phyloP scores from a whole-genome alignment of 1,139 yeast genomes.

The Protomyces macrosporus region DNA sequence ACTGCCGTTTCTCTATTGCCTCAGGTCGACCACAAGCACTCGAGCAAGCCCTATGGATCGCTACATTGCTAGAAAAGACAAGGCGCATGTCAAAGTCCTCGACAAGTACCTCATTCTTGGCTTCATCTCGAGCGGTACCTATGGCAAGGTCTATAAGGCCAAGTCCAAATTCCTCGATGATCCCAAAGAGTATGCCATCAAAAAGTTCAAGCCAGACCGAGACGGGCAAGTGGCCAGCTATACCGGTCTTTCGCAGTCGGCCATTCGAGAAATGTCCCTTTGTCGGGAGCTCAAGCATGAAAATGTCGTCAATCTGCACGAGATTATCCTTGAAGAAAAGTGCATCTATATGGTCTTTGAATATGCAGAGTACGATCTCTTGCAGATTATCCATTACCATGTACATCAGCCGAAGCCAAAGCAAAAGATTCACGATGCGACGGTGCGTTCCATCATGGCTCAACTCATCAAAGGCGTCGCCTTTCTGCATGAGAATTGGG shows the following conservation, averaged over 20 bases:
- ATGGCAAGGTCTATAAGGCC: slow-evolving; percentile 95
- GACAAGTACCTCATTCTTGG: slow-evolving; percentile 84
- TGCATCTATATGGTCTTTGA: slow-evolving; percentile 92
- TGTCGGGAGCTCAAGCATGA: slow-evolving; percentile 80
- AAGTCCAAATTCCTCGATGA: slow-evolving; percentile 27
- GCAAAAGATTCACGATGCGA: slow-evolving; percentile 76
- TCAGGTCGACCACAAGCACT: background rate
- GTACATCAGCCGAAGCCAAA: slow-evolving; percentile 72
- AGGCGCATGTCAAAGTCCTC: slow-evolving; percentile 62
- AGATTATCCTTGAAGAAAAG: slow-evolving; percentile 83
- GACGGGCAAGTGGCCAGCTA: slow-evolving; percentile 86
- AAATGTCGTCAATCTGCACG: slow-evolving; percentile 73
- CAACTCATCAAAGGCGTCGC: slow-evolving; percentile 89
- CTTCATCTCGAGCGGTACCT: slow-evolving; percentile 97
- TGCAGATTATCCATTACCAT: slow-evolving; percentile 36
- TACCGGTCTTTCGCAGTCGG: slow-evolving; percentile 94
- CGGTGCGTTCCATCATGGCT: slow-evolving; percentile 80
- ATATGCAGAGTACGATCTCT: slow-evolving; percentile 88
- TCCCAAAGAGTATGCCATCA: slow-evolving; percentile 56
- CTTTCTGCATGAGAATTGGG: slow-evolving; percentile 91
- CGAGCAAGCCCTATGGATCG: slow-evolving; percentile 2
- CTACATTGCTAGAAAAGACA: slow-evolving; percentile 52
- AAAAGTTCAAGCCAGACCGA: slow-evolving; percentile 89
- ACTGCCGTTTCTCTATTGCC: background rate
- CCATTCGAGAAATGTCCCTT: slow-evolving; percentile 80